Base-by-base conservation (phyloP, 164 flowering plant species). In the Taxillus chinensis region DNA sequence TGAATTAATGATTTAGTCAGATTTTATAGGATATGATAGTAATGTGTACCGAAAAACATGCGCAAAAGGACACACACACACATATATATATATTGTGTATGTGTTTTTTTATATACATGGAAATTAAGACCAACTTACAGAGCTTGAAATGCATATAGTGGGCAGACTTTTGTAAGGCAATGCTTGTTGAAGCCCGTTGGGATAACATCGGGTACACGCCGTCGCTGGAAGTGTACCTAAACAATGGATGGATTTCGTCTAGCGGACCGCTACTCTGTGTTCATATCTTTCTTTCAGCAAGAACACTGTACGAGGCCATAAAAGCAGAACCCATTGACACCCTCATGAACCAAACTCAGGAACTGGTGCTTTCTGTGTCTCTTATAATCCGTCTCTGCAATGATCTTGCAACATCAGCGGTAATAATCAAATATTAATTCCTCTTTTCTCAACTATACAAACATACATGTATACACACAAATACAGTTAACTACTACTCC, bases 111-210 rank as follows among this genome's bases (percentile, higher is more conserved):
- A 0, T 27, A 27, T 27, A 27, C 27, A 27, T 27, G 27, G 27
- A 27, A 27, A 27, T 27, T 27, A 27, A 27, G 27, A 27, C 27
- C 27, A 27, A 27, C 27, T 27, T 27, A 27, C 27, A 27, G 27
- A 27, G 2, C 27, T 27, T 27, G 27, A 27, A 27, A 27, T 27
- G 27, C 27, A 27, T 27, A 27, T 27, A 85, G 86, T 83, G 90
- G 90, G 72, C 71, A 58, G 71, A 72, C 41, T 74, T 83, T 48
- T 75, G 81, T 39, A 70, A 76, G 58, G 65, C 86, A 57, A 59
- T 79, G 71, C 51, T 74, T 7, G 69, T 63, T 61, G 90, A 85
- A 70, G 87, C 90, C 51, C 73, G 69, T 45, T 85, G 90, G 87
- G 67, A 60, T 55, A 59, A 72, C 41, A 64, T 39, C 15, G 74